A percentile compares a stretch with the other conserved stretches of the same genome.
Conservation (phyloP, 225 moss, liverwort and hornwort species). For the Bryum argenteum region DNA sequence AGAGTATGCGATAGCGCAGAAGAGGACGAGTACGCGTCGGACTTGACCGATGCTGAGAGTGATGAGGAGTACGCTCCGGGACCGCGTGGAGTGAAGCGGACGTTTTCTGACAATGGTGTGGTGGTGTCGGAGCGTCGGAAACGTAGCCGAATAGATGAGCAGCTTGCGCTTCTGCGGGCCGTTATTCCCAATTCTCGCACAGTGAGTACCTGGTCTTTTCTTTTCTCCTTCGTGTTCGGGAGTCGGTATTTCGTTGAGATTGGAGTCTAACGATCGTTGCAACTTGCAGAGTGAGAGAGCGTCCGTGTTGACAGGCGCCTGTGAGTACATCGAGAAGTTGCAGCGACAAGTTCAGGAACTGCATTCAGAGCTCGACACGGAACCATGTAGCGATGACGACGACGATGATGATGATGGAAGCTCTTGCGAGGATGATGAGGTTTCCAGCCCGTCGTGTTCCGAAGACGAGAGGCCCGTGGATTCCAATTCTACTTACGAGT, state of each 20-base stretch:
- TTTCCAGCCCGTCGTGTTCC: constrained; percentile 12
- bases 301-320: constrained; percentile 40
- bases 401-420: constrained; percentile 1
- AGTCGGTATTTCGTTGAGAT: not conserved
- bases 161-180: constrained; percentile 44
- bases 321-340: constrained; percentile 44
- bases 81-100: constrained; percentile 34
- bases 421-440: constrained; percentile 26
- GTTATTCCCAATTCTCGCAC: constrained; percentile 36
- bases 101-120: constrained; percentile 9
- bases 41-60: constrained; percentile 43
- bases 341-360: constrained; percentile 51
- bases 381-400: constrained; percentile 23
- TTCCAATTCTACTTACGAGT: constrained; percentile 19
- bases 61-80: constrained; percentile 32
- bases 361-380: constrained; percentile 37
- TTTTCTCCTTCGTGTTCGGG: not conserved
- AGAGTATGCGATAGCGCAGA: constrained; percentile 16
- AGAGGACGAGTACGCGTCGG: constrained; percentile 28
- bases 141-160: constrained; percentile 41
- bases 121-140: constrained; percentile 31
- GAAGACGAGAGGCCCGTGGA: constrained; percentile 6
- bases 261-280: not conserved
- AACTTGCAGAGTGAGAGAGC: constrained; percentile 38
- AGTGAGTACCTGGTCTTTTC: constrained; percentile 27